Conservation (phyloP, 371 early-diverging fungal genomes). For the Conidiobolus coronatus region DNA sequence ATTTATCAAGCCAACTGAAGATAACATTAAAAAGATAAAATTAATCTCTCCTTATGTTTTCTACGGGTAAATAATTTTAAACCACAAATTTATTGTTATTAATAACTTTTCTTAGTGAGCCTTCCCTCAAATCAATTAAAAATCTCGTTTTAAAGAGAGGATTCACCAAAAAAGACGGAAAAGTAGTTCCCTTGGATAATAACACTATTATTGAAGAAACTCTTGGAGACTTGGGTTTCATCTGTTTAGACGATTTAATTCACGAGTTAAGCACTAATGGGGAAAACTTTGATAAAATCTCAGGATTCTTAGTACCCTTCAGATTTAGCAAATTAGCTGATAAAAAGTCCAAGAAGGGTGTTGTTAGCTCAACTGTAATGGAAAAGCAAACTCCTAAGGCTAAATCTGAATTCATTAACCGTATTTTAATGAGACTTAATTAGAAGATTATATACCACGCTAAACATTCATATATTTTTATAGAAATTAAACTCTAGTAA, state of each 20-base stretch:
- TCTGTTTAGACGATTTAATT: constrained; percentile 4
- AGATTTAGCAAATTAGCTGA: not conserved
- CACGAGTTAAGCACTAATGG: constrained; percentile 1
- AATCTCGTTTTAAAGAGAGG: constrained; percentile 1
- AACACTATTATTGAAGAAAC: constrained; percentile 2
- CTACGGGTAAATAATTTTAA: constrained; percentile 1
- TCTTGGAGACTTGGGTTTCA: not conserved
- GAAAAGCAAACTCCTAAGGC: not conserved
- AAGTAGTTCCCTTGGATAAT: not conserved
- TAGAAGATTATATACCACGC: not conserved
- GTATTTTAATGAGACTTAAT: not conserved
- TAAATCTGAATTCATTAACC: not conserved
- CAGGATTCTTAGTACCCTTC: not conserved
- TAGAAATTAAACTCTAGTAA: no score
- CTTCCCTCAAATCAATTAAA: not conserved
- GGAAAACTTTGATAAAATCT: not conserved
- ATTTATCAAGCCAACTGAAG: not conserved
- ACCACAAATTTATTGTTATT: no score
- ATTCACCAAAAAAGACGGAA: not conserved
- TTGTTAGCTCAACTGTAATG: not conserved
- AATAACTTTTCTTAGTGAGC: not conserved
- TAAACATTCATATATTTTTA: not conserved
- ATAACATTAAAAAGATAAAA: not conserved
- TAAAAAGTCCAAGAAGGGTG: not conserved
- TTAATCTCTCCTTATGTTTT: not conserved